phyloP scores from a whole-genome alignment of 139 green algal species.

The Micromonas pusilla region DNA sequence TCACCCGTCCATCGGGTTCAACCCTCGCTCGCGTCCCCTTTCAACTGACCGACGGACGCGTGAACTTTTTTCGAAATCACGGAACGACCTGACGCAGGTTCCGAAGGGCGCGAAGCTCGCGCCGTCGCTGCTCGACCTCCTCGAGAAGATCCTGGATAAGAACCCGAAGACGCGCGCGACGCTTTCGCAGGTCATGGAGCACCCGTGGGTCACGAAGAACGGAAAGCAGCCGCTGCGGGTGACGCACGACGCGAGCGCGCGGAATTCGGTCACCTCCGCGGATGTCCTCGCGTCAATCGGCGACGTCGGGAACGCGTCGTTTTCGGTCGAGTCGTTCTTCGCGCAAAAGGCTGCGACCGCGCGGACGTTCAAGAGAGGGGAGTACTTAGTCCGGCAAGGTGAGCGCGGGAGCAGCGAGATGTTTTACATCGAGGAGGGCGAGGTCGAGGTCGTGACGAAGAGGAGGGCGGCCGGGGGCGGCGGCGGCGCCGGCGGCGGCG shows the following conservation, averaged over 20 bases:
- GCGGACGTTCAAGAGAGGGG: not conserved
- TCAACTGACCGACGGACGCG: no score
- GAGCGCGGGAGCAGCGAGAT: constrained; percentile 2
- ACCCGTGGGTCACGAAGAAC: not conserved
- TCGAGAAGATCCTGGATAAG: not conserved
- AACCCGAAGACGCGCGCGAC: not conserved
- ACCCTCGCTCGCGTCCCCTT: no score
- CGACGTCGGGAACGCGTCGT: constrained; percentile 8
- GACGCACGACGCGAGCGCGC: not conserved
- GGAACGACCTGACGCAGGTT: no score
- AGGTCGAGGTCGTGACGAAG: constrained; percentile 14
- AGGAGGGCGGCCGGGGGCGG: no score
- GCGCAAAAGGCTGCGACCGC: not conserved
- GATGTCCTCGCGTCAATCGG: constrained; percentile 7
- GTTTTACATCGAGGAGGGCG: constrained; percentile 25
- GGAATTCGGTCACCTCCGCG: not conserved
- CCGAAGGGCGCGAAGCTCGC: not conserved
- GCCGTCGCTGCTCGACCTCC: not conserved
- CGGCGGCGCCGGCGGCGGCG: no score
- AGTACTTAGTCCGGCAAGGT: constrained; percentile 13
- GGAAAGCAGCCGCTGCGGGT: constrained; percentile 11
- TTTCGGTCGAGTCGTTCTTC: not conserved
- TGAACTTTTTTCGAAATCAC: no score
- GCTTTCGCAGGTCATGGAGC: not conserved
- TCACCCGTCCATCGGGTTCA: no score